Evolutionary conservation across 2,329 filamentous ascomycete species (phyloP).

Genomic region (Fusarium protoensiforme): DNA sequence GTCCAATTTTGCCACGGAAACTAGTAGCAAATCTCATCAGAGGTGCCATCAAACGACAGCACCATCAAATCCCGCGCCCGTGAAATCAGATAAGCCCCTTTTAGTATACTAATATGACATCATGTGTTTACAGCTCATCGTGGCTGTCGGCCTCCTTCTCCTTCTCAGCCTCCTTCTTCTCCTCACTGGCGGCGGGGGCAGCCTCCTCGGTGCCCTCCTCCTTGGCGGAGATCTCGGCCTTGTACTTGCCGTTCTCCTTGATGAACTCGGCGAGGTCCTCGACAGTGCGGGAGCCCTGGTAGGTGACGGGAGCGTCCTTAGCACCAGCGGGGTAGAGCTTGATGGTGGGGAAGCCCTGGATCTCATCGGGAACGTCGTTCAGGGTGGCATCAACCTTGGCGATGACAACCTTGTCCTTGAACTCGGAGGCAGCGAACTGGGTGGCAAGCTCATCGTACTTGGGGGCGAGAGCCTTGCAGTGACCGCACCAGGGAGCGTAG

Average conservation of each 20-base stretch:
- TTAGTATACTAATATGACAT: slow-evolving; percentile 43
- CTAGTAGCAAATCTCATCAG: slow-evolving; percentile 38
- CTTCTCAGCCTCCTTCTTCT: slow-evolving; percentile 62
- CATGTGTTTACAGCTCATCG: slow-evolving; percentile 78
- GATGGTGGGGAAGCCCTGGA: slow-evolving; percentile 98
- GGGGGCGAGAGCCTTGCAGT: slow-evolving; percentile 98
- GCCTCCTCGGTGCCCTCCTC: slow-evolving; percentile 67
- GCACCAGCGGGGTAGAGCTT: slow-evolving; percentile 94
- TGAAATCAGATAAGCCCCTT: slow-evolving; percentile 48
- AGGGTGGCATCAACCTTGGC: slow-evolving; percentile 97
- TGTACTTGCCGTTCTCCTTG: slow-evolving; percentile 93
- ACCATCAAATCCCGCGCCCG: slow-evolving; percentile 48
- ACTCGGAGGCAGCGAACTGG: slow-evolving; percentile 80
- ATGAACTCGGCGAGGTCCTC: slow-evolving; percentile 94
- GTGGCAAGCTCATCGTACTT: slow-evolving; percentile 93
- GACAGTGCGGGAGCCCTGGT: slow-evolving; percentile 86
- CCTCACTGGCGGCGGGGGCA: slow-evolving; percentile 64
- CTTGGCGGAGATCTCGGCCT: slow-evolving; percentile 72
- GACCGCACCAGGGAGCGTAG: slow-evolving; percentile 99
- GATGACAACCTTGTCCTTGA: slow-evolving; percentile 86
- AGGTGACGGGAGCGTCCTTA: slow-evolving; percentile 87
- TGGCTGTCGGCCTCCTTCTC: slow-evolving; percentile 64
- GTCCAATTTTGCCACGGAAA: slow-evolving; percentile 42
- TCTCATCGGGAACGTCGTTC: slow-evolving; percentile 97
- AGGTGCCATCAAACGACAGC: slow-evolving; percentile 37